A percentile compares a stretch with the other conserved stretches of the same genome.
These are phyloP conservation scores for Hypomontagnella monticulosa DNA, from an alignment of 495 filamentous ascomycete species.

Conservation along the genomic window DNA sequence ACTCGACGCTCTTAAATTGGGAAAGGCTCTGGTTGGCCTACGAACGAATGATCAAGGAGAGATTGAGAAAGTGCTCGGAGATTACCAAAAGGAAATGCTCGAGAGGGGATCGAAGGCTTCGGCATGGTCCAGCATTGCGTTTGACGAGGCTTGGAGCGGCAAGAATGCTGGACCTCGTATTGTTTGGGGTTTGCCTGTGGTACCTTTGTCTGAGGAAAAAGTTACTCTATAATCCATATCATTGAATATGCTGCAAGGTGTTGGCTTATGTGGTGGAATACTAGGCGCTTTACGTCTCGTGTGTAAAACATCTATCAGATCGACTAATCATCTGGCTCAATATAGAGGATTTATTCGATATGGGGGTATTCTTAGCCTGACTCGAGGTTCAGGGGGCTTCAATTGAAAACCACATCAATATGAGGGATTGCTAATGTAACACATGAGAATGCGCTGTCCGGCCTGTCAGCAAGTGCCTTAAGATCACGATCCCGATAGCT, in stretches of 20 bases:
- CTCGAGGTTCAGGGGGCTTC: too few species aligned
- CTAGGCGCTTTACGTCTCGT: background rate
- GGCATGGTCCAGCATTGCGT: conserved; percentile 32
- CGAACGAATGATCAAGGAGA: conserved; percentile 13
- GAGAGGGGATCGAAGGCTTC: conserved; percentile 34
- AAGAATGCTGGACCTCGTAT: conserved; percentile 11
- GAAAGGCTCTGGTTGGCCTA: conserved; percentile 16
- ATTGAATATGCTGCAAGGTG: background rate
- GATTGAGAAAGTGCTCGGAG: conserved; percentile 30
- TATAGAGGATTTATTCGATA: background rate
- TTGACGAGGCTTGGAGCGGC: conserved; percentile 30
- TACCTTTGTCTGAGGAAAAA: conserved; percentile 31
- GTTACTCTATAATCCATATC: conserved; percentile 13
- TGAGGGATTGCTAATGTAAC: background rate
- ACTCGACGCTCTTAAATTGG: conserved; percentile 37
- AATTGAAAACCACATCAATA: too few species aligned
- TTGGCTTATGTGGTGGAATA: background rate
- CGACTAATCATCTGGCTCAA: conserved; percentile 3
- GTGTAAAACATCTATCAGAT: conserved; percentile 1
- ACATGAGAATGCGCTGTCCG: too few species aligned
- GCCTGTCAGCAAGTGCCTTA: conserved; percentile 2
- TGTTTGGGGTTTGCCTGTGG: conserved; percentile 33
- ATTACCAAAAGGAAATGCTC: conserved; percentile 36
- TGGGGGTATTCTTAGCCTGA: too few species aligned
- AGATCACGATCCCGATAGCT: background rate